Evolutionary conservation across 768 basidiomycete genomes (phyloP).

Genomic region (Hebeloma cylindrosporum): DNA sequence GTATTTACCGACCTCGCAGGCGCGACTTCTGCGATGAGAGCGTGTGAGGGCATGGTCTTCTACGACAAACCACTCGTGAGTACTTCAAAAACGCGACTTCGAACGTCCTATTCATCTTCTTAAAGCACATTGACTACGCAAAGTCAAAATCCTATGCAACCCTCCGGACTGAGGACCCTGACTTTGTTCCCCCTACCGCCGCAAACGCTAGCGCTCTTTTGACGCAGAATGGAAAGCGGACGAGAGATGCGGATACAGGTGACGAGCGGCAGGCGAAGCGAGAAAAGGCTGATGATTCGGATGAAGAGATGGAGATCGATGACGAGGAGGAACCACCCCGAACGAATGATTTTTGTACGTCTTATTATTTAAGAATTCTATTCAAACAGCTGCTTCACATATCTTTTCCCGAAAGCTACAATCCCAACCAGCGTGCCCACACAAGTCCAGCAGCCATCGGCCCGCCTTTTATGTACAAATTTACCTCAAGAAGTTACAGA

Average conservation of each 20-base stretch:
- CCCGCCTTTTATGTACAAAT: slow-evolving; percentile 76
- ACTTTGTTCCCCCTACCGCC: slow-evolving; percentile 72
- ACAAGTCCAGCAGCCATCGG: slow-evolving; percentile 53
- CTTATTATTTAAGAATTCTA: slow-evolving; percentile 25
- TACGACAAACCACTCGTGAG: slow-evolving; percentile 91
- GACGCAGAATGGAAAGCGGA: slow-evolving; percentile 58
- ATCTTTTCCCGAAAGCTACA: slow-evolving; percentile 32
- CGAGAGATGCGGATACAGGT: slow-evolving; percentile 59
- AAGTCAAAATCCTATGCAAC: slow-evolving; percentile 89
- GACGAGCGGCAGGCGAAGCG: slow-evolving; percentile 65
- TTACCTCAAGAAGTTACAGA: slow-evolving; percentile 89
- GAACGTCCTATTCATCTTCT: slow-evolving; percentile 5
- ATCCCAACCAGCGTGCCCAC: slow-evolving; percentile 42
- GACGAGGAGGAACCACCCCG: slow-evolving; percentile 72
- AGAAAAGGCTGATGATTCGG: slow-evolving; percentile 60
- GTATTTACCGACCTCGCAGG: slow-evolving; percentile 90
- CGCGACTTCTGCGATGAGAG: slow-evolving; percentile 90
- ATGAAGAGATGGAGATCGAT: slow-evolving; percentile 92
- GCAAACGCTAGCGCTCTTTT: slow-evolving; percentile 54
- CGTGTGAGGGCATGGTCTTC: slow-evolving; percentile 89
- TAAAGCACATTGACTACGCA: slow-evolving; percentile 88
- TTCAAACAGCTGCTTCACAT: slow-evolving; percentile 32
- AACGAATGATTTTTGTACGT: slow-evolving; percentile 49
- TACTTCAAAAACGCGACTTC: slow-evolving; percentile 17
- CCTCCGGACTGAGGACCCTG: slow-evolving; percentile 72